Evolutionary conservation across 2,329 filamentous ascomycete species (phyloP).

Genomic region (Alternaria panax): DNA sequence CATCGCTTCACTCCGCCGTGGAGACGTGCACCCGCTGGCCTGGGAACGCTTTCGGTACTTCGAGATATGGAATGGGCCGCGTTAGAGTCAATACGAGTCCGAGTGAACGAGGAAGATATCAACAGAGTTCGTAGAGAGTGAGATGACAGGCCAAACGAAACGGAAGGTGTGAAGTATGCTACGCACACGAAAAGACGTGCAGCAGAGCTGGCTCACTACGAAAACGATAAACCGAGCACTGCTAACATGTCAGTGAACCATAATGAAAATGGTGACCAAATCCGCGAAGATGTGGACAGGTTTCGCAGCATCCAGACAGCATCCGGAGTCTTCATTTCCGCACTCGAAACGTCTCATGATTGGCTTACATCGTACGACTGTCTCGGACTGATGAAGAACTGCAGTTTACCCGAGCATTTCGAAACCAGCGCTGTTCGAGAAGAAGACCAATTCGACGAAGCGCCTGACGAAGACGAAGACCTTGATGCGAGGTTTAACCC

Average conservation of each 20-base stretch:
- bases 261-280: not conserved
- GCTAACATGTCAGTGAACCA: not conserved
- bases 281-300: not conserved
- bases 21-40: not conserved
- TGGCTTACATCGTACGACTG: constrained; percentile 22
- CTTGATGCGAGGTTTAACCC: not conserved
- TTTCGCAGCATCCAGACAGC: not conserved
- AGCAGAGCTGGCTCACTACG: not conserved
- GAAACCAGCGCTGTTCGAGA: not conserved
- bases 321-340: constrained; percentile 13
- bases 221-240: not conserved
- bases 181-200: not conserved
- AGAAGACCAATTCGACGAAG: not conserved
- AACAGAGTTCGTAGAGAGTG: not conserved
- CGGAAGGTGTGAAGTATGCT: not conserved
- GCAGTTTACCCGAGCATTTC: not conserved
- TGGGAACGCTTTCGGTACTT: not conserved
- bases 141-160: not conserved
- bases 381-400: not conserved
- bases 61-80: not conserved
- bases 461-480: not conserved
- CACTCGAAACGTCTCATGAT: constrained; percentile 11
- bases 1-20: not conserved
- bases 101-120: not conserved
- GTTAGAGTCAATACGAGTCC: not conserved